Evolutionary conservation across 2,329 filamentous ascomycete species (phyloP).

Genomic region (Fusarium liriodendri): DNA sequence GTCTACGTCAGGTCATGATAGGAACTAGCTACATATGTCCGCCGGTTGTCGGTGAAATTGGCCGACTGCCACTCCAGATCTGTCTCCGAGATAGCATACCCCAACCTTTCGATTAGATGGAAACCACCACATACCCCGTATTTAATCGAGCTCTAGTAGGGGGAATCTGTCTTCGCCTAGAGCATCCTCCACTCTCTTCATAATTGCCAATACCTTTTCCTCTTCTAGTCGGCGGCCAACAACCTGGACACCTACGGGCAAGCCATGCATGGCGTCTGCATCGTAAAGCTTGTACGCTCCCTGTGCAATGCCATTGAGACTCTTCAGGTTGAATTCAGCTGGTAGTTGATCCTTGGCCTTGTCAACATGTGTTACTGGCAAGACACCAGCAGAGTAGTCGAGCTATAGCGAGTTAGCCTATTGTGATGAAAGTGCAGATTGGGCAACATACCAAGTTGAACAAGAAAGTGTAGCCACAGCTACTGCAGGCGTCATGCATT

Average conservation of each 20-base stretch:
- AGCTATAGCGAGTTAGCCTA: constrained; percentile 61
- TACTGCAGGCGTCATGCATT: constrained; percentile 87
- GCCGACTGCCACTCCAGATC: neutral
- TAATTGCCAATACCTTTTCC: constrained; percentile 85
- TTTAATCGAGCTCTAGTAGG: constrained; percentile 60
- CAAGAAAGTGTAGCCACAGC: constrained; percentile 92
- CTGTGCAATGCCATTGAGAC: constrained; percentile 81
- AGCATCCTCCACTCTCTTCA: constrained; percentile 82
- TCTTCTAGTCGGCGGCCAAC: constrained; percentile 84
- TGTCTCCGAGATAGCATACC: neutral
- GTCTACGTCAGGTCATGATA: neutral
- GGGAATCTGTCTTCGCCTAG: constrained; percentile 69
- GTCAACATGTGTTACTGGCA: constrained; percentile 90
- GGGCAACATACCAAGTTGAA: constrained; percentile 79
- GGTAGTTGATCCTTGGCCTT: constrained; percentile 74
- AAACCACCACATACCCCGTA: neutral
- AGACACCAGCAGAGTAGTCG: constrained; percentile 84
- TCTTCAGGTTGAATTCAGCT: constrained; percentile 66
- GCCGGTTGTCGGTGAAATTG: neutral
- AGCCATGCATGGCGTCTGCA: constrained; percentile 82
- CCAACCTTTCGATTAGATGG: neutral
- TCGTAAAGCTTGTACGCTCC: constrained; percentile 92
- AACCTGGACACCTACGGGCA: constrained; percentile 88
- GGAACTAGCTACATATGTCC: neutral
- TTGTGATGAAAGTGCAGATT: accelerated